Evolutionary conservation across 2,329 filamentous ascomycete species (phyloP).

Genomic region (Coniochaeta sp.): DNA sequence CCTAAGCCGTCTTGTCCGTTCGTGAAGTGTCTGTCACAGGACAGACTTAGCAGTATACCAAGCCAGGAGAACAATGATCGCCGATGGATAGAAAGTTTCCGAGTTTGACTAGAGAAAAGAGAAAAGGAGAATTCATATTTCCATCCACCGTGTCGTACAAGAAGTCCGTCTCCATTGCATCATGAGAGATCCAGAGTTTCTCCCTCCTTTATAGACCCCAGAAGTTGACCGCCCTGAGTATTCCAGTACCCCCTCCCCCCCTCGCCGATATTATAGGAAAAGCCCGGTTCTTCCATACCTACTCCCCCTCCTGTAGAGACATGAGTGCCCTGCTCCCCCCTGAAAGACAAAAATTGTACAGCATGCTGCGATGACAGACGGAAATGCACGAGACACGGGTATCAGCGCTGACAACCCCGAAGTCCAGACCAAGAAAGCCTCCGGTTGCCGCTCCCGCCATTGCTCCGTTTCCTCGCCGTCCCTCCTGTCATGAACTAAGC

Average conservation of each 20-base stretch:
- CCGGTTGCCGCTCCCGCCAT: background rate
- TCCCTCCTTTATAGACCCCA: background rate
- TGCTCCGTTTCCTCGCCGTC: background rate
- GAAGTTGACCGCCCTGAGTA: background rate
- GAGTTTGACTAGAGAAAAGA: background rate
- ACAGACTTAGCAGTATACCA: background rate
- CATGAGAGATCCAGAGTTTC: constrained; percentile 2
- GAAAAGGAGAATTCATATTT: constrained; percentile 3
- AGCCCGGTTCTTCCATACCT: background rate
- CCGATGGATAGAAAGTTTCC: background rate
- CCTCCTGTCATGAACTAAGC: background rate
- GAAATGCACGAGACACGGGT: constrained; percentile 1
- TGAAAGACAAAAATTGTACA: constrained; percentile 1
- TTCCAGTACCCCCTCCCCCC: background rate
- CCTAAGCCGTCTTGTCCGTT: background rate
- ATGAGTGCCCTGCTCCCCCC: background rate
- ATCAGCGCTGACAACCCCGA: background rate
- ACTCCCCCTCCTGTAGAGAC: background rate
- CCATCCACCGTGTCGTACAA: constrained; percentile 2
- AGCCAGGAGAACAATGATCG: too few species aligned
- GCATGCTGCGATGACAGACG: background rate
- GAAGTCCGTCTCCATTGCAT: constrained; percentile 2
- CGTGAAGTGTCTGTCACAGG: background rate
- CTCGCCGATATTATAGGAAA: background rate
- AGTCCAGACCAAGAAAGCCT: background rate